Base-by-base conservation (phyloP, 352 stramenopile species). In the Phytophthora sansomeana region DNA sequence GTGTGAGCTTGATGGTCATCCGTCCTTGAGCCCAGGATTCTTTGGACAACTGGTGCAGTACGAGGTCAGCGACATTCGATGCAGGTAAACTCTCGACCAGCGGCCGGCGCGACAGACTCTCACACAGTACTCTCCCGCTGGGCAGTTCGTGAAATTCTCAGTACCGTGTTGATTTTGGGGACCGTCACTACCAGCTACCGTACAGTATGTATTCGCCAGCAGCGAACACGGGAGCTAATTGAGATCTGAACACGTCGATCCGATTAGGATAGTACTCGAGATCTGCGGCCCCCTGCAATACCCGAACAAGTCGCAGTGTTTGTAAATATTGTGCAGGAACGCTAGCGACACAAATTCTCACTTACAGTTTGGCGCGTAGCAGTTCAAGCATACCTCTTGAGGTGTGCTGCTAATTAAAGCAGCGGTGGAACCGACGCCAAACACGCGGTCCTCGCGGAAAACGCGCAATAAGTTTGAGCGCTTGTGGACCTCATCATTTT, bases 191-290 rank as follows among this genome's bases (percentile, higher is more conserved):
- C 21, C 21, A 24, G 21, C 21, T 24, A 24, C 21, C 21, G 21
- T 24, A 24, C 21, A 3, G 21, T 24, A 24, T 24, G 21, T 24
- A 24, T 1, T 24, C 21, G 21, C 21, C 21, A 3, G 21, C 9
- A 4, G 10, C 10, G 33, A 39, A 44, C 38, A 24, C 38, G 38
- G 38, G 38, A 44, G 38, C n/a, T 21, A n/a, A 11, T n/a, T 17
- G 44, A 48, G 56, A 13, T 56, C 7, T 36, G 35, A 65, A 65
- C 57, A 65, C 47, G 57, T n/a, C 26, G 33, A 57, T 57, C 43
- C 16, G 38, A 13, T 17, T 33, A 65, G 28, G 47, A 65, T 65
- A 33, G 26, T 38, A 13, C 41, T 35, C 38, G 44, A 14, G 57
- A 65, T 65, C 46, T 49, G 57, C n/a, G 33, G 14, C 11, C 21